phyloP scores from a whole-genome alignment of 73 alveolate genomes.

The Paramecium tetraurelia region DNA sequence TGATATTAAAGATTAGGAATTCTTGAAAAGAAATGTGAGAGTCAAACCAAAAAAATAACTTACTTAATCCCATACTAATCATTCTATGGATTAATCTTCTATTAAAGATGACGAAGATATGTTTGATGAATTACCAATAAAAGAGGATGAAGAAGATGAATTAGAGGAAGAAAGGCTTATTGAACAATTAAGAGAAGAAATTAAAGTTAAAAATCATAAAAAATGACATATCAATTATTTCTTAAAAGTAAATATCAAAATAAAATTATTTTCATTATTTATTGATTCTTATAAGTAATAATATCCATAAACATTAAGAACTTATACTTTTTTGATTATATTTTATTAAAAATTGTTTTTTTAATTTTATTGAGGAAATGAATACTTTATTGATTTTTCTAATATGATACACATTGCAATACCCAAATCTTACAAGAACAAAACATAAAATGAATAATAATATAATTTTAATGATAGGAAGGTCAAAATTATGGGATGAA shows the following conservation, averaged over 20 bases:
- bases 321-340: too few relatives aligned
- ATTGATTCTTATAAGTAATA: too few relatives aligned
- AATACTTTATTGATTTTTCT: too few relatives aligned
- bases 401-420: too few relatives aligned
- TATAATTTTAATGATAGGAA: not conserved
- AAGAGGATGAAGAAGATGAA: not conserved
- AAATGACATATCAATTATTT: not conserved
- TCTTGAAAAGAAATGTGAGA: slow-evolving; percentile 15
- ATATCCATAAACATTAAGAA: too few relatives aligned
- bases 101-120: not conserved
- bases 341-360: not conserved
- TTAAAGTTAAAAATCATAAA: slow-evolving; percentile 5
- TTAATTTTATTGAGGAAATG: not conserved
- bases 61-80: slow-evolving; percentile 2
- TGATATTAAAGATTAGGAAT: slow-evolving; percentile 4
- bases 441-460: not conserved
- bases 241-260: not conserved
- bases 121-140: slow-evolving; percentile 20
- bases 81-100: slow-evolving; percentile 1
- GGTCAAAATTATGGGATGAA: not conserved
- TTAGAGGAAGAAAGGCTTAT: not conserved
- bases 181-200: slow-evolving; percentile 15
- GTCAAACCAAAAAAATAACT: not conserved
- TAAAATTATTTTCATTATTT: not conserved
- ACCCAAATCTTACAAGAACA: too few relatives aligned